Evolutionary conservation across 768 basidiomycete species (phyloP).

Genomic region (Kwoniella sp.): DNA sequence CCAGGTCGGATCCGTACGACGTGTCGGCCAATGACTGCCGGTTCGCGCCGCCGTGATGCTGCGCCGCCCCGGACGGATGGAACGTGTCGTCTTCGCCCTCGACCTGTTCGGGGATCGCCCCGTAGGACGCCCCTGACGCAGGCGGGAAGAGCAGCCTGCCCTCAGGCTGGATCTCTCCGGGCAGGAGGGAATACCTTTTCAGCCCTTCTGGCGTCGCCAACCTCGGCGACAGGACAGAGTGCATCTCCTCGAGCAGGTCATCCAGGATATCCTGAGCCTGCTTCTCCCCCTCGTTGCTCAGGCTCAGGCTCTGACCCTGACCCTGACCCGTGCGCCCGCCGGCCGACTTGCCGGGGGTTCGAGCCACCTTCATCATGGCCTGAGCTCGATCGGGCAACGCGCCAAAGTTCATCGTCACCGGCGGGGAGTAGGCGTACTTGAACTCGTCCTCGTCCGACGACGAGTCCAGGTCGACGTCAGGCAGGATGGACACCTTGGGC

Average conservation of each 20-base stretch:
- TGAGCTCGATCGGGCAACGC: constrained; percentile 50
- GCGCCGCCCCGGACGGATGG: too few relatives aligned
- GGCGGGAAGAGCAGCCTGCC: constrained; percentile 9
- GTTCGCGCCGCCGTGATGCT: not conserved
- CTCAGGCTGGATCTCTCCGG: constrained; percentile 9
- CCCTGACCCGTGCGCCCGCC: not conserved
- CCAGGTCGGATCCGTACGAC: constrained; percentile 33
- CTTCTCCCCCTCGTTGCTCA: constrained; percentile 13
- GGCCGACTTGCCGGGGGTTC: constrained; percentile 15
- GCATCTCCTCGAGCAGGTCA: constrained; percentile 54
- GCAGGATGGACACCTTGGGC: constrained; percentile 15
- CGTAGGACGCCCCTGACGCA: not conserved
- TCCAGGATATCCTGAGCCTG: constrained; percentile 65
- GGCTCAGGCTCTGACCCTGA: not conserved
- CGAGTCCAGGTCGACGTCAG: constrained; percentile 48
- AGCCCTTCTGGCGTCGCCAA: constrained; percentile 42
- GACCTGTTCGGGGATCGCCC: constrained; percentile 2
- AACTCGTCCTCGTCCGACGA: constrained; percentile 49
- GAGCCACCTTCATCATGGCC: constrained; percentile 25
- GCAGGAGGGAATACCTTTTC: constrained; percentile 34
- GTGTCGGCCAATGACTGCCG: constrained; percentile 36
- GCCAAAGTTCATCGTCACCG: constrained; percentile 59
- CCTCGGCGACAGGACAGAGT: constrained; percentile 27
- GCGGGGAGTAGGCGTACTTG: constrained; percentile 55
- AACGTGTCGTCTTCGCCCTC: constrained; percentile 1